A percentile compares a stretch with the other conserved stretches of the same genome.
Conservation (phyloP, 257 asterid genomes). For the Apocynum venetum region DNA sequence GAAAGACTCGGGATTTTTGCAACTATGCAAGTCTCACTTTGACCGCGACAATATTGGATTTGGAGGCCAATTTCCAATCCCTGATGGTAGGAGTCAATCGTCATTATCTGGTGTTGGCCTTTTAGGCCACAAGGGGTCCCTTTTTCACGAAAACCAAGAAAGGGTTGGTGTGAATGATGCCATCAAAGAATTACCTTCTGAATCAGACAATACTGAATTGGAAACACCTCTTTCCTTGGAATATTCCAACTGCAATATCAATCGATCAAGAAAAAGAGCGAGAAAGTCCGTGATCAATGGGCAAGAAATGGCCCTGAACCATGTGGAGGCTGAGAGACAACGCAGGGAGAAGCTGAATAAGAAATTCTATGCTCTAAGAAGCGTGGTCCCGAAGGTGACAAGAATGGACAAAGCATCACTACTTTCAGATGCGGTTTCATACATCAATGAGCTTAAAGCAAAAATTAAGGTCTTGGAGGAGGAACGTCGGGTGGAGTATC, state of each 20-base stretch:
- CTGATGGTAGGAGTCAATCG: too few species aligned
- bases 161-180: not conserved
- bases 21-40: slow-evolving; percentile 8
- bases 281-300: not conserved
- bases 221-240: slow-evolving; percentile 3
- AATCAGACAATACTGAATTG: too few species aligned
- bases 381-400: slow-evolving; percentile 46
- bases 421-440: slow-evolving; percentile 39
- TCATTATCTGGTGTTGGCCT: not conserved
- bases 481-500: not conserved
- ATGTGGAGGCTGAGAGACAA: slow-evolving; percentile 43
- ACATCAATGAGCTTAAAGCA: slow-evolving; percentile 37
- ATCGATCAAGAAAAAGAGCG: slow-evolving; percentile 1
- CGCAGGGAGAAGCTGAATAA: slow-evolving; percentile 42
- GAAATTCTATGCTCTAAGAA: slow-evolving; percentile 40
- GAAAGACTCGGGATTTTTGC: slow-evolving; percentile 25
- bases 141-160: not conserved
- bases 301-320: slow-evolving; percentile 19
- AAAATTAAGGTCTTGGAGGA: slow-evolving; percentile 24
- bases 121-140: not conserved
- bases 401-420: slow-evolving; percentile 46
- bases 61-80: not conserved
- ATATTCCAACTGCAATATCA: not conserved
- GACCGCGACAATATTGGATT: not conserved
- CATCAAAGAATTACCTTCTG: not conserved